Base-by-base conservation (phyloP, 2,329 filamentous ascomycete species). In the Blumeria graminis region DNA sequence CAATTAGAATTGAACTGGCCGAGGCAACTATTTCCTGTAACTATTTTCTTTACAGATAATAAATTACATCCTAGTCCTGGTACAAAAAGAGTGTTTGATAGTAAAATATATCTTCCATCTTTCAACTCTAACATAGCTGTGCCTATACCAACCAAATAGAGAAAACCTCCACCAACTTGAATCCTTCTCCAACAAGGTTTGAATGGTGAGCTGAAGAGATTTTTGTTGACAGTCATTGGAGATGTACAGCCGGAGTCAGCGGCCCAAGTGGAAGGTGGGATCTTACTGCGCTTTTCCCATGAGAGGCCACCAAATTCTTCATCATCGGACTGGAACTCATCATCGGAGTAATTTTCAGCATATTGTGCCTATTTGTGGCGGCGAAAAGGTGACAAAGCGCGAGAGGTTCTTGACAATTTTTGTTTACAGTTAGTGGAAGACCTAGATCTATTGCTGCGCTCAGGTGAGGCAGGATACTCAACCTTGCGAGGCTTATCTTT, bases 51-150 rank as follows among this genome's bases (percentile, higher is more conserved):
- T n/a, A n/a, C n/a, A n/a, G n/a, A n/a, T n/a, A n/a, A n/a, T n/a
- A n/a, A n/a, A n/a, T n/a, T n/a, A n/a, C n/a, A n/a, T n/a, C n/a
- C n/a, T n/a, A n/a, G n/a, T n/a, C n/a, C n/a, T n/a, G n/a, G n/a
- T n/a, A n/a, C n/a, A n/a, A n/a, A n/a, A n/a, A n/a, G n/a, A n/a
- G n/a, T n/a, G n/a, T n/a, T n/a, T n/a, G n/a, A n/a, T n/a, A n/a
- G n/a, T n/a, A n/a, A n/a, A n/a, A n/a, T n/a, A n/a, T n/a, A n/a
- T n/a, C n/a, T n/a, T n/a, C n/a, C n/a, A n/a, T n/a, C 32, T 36
- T 52, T 52, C 16, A 52, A 16, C n/a, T 52, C 36, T 35, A 52
- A 11, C 48, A 36, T 52, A 52, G 48, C 48, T n/a, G 48, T 52
- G n/a, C 48, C 48, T 35, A 36, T 36, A 8, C 48, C 48, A 16